Percentiles rank a stretch among this genome's conserved stretches.
Evolutionary conservation across 805 yeast species (phyloP).

Genomic region (Nakazawaea populi): DNA sequence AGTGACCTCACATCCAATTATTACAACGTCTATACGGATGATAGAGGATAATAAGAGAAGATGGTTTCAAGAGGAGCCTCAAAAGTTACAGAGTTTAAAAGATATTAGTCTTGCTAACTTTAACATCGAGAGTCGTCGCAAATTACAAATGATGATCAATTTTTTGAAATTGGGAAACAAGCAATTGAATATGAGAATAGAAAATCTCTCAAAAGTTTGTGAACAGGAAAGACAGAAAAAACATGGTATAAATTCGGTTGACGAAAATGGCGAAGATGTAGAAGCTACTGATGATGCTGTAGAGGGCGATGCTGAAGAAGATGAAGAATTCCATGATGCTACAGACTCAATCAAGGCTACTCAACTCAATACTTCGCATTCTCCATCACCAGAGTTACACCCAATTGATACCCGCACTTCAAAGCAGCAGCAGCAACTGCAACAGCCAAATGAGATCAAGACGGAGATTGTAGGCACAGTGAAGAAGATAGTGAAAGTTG

Average conservation of each 20-base stretch:
- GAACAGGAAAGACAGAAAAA: constrained; percentile 14
- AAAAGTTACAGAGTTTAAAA: constrained; percentile 23
- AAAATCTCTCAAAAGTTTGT: constrained; percentile 33
- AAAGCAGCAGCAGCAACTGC: constrained; percentile 9
- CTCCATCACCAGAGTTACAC: constrained; percentile 5
- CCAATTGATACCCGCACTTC: background rate
- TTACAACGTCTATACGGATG: constrained; percentile 29
- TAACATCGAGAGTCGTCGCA: constrained; percentile 62
- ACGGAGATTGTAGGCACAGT: constrained; percentile 85
- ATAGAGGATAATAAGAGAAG: constrained; percentile 21
- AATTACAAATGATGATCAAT: constrained; percentile 74
- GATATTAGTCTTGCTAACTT: constrained; percentile 27
- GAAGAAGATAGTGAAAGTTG: constrained; percentile 78
- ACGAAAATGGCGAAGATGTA: constrained; percentile 5
- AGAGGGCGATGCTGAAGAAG: background rate
- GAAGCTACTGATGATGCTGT: background rate
- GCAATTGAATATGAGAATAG: constrained; percentile 63
- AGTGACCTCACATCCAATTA: constrained; percentile 30
- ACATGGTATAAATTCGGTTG: constrained; percentile 14
- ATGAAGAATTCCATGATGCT: constrained; percentile 12
- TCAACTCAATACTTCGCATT: constrained; percentile 2
- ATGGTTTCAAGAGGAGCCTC: constrained; percentile 12
- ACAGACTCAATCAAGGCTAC: constrained; percentile 3
- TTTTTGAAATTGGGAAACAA: constrained; percentile 76
- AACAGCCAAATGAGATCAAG: constrained; percentile 43